Conservation (phyloP, 331 rosid genomes). For the Stylosanthes scabra region DNA sequence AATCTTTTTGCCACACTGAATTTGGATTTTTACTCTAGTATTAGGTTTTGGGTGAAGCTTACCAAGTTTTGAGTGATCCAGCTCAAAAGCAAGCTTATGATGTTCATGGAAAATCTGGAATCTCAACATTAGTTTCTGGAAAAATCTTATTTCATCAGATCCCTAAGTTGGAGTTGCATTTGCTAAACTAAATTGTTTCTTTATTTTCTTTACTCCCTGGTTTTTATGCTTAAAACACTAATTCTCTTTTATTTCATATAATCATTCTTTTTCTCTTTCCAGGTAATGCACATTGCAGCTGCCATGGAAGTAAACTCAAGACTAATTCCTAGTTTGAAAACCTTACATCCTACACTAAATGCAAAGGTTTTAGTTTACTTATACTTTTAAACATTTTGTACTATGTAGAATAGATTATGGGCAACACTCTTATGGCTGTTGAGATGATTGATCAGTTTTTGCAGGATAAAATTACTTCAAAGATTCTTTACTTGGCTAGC, state of each 20-base stretch:
- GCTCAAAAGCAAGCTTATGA: conserved; percentile 92
- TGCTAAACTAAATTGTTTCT: conserved; percentile 22
- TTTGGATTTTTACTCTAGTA: conserved; percentile 34
- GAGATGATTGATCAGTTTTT: conserved; percentile 85
- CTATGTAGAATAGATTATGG: conserved; percentile 12
- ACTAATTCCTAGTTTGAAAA: conserved; percentile 80
- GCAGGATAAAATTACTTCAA: conserved; percentile 64
- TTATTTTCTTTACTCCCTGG: conserved; percentile 14
- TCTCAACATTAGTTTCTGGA: conserved; percentile 57
- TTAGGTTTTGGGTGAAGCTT: conserved; percentile 98
- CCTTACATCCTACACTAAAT: conserved; percentile 68
- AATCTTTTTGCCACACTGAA: conserved; percentile 17
- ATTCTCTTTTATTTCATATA: not conserved
- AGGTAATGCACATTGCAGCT: conserved; percentile 99
- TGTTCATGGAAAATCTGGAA: conserved; percentile 88
- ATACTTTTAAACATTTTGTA: not conserved
- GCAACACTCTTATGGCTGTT: conserved; percentile 58
- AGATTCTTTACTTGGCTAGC: conserved; percentile 81
- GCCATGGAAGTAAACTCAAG: conserved; percentile 84
- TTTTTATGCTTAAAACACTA: conserved; percentile 21
- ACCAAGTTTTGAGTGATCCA: conserved; percentile 94
- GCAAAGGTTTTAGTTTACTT: conserved; percentile 60
- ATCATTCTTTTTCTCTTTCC: conserved; percentile 25
- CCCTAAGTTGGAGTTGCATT: not conserved
- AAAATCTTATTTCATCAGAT: conserved; percentile 16